Evolutionary conservation across 371 early-diverging fungal genomes (phyloP).

Genomic region (Syncephalastrum contaminatum): DNA sequence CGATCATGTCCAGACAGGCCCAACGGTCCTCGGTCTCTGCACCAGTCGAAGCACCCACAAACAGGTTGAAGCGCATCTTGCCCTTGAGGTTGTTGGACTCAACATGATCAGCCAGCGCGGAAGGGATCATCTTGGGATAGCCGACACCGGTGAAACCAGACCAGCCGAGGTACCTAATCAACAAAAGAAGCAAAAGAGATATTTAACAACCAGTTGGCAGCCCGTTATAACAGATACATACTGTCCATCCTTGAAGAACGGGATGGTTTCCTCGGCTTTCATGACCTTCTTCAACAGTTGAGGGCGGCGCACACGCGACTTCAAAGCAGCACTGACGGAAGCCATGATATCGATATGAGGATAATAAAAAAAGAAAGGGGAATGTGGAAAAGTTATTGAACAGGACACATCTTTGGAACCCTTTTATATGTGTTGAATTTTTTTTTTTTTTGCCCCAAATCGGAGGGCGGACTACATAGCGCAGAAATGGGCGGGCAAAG

Average conservation of each 20-base stretch:
- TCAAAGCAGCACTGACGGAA: conserved; percentile 43
- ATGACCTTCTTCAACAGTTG: conserved; percentile 46
- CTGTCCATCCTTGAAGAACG: conserved; percentile 52
- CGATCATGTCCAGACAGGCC: conserved; percentile 51
- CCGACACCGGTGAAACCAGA: conserved; percentile 57
- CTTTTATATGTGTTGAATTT: conserved; percentile 8
- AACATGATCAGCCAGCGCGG: conserved; percentile 51
- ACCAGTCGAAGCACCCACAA: conserved; percentile 52
- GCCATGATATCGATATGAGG: conserved; percentile 26
- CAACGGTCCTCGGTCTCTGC: conserved; percentile 53
- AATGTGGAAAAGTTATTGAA: neutral
- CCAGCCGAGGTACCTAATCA: conserved; percentile 45
- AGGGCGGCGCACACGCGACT: conserved; percentile 50
- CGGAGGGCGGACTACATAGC: conserved; percentile 1
- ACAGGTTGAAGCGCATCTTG: conserved; percentile 54
- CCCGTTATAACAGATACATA: conserved; percentile 23
- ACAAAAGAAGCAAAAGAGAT: neutral
- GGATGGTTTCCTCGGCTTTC: conserved; percentile 42
- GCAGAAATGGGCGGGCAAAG: conserved; percentile 5
- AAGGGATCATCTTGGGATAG: conserved; percentile 53
- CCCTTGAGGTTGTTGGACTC: conserved; percentile 54
- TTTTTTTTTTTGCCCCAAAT: conserved; percentile 7
- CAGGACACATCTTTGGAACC: neutral
- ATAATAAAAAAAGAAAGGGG: conserved; percentile 10
- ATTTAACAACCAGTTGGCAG: neutral